Evolutionary conservation across 345 rosid genomes (phyloP), one percentile per base, ranked within the genome.

Genomic region (Populus simonii): DNA sequence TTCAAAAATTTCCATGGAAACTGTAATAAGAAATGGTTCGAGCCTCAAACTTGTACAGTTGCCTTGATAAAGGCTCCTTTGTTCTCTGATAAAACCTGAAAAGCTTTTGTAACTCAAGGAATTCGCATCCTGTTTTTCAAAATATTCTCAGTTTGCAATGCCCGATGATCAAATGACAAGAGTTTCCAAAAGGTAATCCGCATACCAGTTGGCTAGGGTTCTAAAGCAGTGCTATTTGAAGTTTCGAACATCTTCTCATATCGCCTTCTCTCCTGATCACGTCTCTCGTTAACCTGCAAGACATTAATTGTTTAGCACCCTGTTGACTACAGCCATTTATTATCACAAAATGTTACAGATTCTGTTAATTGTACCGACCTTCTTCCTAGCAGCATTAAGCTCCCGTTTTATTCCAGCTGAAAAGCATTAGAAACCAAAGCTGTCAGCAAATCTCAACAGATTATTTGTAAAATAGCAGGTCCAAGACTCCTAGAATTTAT

Each of bases 371-470:
- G 25, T 39, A 77, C 87, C 6, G 66, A 93, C 99, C 99, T 91
- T 95, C 83, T 88, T 95, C 88, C 85, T 88, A 66, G 90, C 96
- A 76, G 88, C 91, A 45, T 84, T 87, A 80, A 93, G 92, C 85
- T 93, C 99, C 83, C 88, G 91, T 79, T 84, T 92, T 80, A 95
- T 91, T 47, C 93, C 96, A 81, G 83, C 99, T 95, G 97, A 82
- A 83, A 78, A 59, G 66, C 65, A 84, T 49, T 73, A 74, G 55
- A 80, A 27, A 71, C 16, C 23, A 70, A 59, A 62, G 68, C 39
- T 25, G 75, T 77, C 74, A 71, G 73, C 29, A 71, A 67, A 49
- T 76, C 68, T 25, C 73, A 41, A 49, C 22, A 62, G 53, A 70
- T 38, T 76, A 65, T 43, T 41, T 4, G 23, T 38, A 31, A 49